Conservation (phyloP, 345 rosid genomes). For the Laguncularia racemosa region DNA sequence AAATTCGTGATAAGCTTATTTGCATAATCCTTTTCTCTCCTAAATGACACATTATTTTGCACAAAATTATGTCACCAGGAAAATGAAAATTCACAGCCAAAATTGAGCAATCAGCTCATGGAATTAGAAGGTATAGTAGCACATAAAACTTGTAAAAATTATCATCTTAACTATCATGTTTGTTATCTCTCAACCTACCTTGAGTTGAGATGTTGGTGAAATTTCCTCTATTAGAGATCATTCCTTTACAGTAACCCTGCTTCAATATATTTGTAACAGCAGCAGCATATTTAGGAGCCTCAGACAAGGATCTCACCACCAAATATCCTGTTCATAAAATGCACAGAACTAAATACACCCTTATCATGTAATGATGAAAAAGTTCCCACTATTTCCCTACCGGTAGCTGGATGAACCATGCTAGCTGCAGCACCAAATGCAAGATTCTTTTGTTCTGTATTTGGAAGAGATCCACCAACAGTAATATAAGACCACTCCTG, state of each 20-base stretch:
- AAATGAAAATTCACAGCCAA: too few species aligned
- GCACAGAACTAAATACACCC: conserved; percentile 9
- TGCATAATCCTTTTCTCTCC: too few species aligned
- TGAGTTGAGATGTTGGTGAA: conserved; percentile 65
- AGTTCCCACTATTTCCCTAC: conserved; percentile 23
- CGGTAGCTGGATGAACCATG: conserved; percentile 98
- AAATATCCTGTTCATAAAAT: conserved; percentile 61
- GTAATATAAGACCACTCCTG: conserved; percentile 99
- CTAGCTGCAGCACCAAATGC: conserved; percentile 98
- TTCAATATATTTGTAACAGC: conserved; percentile 68
- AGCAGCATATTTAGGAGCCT: conserved; percentile 86
- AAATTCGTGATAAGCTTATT: too few species aligned
- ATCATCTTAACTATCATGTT: too few species aligned
- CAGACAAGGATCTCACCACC: conserved; percentile 91
- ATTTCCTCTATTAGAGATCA: conserved; percentile 19
- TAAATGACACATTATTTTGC: too few species aligned
- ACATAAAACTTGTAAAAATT: too few species aligned
- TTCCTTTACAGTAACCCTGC: conserved; percentile 23
- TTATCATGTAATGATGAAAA: conserved; percentile 7
- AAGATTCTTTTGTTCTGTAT: conserved; percentile 83
- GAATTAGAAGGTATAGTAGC: too few species aligned
- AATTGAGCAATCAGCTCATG: too few species aligned
- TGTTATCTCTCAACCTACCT: conserved; percentile 27
- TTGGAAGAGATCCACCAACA: conserved; percentile 93
- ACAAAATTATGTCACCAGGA: too few species aligned